These are phyloP conservation scores for Spiromastix sp. DNA, from an alignment of 2,329 filamentous ascomycete species.

Conservation along the genomic window DNA sequence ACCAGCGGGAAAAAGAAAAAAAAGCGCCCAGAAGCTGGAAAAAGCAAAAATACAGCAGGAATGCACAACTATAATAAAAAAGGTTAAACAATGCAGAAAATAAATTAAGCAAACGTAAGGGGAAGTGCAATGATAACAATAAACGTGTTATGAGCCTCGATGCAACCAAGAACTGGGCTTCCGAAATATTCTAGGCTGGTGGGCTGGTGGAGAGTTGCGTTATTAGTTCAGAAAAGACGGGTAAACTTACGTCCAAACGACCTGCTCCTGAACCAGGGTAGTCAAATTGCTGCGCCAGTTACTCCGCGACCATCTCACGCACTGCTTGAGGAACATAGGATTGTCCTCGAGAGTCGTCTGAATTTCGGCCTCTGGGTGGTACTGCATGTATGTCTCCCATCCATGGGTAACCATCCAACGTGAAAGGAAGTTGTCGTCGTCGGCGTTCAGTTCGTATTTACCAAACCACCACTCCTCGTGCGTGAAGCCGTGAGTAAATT, in stretches of 20 bases:
- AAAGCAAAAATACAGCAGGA: constrained; percentile 9
- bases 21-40: constrained; percentile 1
- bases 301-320: constrained; percentile 87
- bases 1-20: constrained; percentile 14
- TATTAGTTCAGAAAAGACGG: constrained; percentile 4
- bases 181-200: too few species aligned
- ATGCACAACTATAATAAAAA: background rate
- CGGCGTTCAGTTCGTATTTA: constrained; percentile 81
- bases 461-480: constrained; percentile 74
- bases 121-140: background rate
- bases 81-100: background rate
- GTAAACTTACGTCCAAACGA: constrained; percentile 72
- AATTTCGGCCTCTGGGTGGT: constrained; percentile 80
- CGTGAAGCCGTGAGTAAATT: constrained; percentile 81
- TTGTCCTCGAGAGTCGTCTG: constrained; percentile 89
- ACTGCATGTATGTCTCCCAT: constrained; percentile 94
- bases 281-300: constrained; percentile 97
- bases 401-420: constrained; percentile 86
- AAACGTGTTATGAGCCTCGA: background rate
- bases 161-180: background rate
- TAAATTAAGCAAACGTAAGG: background rate
- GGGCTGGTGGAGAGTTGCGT: too few species aligned
- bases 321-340: constrained; percentile 83
- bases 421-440: constrained; percentile 97
- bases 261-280: constrained; percentile 70